These are phyloP conservation scores for Claviceps sp. DNA, from an alignment of 2,329 filamentous ascomycete genomes.

Conservation along the genomic window DNA sequence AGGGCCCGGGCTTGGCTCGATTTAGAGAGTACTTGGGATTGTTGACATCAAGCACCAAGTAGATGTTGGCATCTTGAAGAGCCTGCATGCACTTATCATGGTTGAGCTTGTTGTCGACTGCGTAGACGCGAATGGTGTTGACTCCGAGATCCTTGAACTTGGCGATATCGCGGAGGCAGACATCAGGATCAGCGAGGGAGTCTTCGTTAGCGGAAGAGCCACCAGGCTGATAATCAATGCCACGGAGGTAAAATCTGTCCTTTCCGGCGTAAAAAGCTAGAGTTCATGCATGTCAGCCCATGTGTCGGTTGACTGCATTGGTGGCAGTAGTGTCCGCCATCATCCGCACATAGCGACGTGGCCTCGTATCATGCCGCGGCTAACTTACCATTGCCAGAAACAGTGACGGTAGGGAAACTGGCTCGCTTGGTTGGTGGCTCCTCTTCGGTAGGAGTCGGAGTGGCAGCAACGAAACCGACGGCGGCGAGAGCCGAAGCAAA, in stretches of 20 bases:
- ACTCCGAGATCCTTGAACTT: conserved; percentile 76
- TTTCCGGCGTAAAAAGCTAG: conserved; percentile 41
- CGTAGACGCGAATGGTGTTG: conserved; percentile 89
- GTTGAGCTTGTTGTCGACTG: conserved; percentile 69
- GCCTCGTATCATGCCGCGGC: not conserved
- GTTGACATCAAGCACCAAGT: conserved; percentile 85
- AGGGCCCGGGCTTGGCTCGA: conserved; percentile 57
- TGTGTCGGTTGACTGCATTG: not conserved
- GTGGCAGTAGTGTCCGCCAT: not conserved
- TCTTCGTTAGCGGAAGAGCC: conserved; percentile 46
- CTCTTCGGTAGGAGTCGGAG: conserved; percentile 35
- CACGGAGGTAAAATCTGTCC: conserved; percentile 44
- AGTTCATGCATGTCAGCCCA: not conserved
- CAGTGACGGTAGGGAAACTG: conserved; percentile 34
- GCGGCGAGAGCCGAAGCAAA: conserved; percentile 36
- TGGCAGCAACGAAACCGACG: conserved; percentile 29
- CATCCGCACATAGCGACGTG: not conserved
- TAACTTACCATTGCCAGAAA: conserved; percentile 41
- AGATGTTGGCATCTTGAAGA: conserved; percentile 75
- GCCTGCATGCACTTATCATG: conserved; percentile 79
- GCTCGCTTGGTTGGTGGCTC: conserved; percentile 37
- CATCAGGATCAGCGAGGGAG: conserved; percentile 56
- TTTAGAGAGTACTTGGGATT: conserved; percentile 81
- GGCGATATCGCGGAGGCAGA: conserved; percentile 67
- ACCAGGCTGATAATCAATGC: conserved; percentile 51